phyloP scores from a whole-genome alignment of 306 rosid species.

The Ceratonia siliqua region DNA sequence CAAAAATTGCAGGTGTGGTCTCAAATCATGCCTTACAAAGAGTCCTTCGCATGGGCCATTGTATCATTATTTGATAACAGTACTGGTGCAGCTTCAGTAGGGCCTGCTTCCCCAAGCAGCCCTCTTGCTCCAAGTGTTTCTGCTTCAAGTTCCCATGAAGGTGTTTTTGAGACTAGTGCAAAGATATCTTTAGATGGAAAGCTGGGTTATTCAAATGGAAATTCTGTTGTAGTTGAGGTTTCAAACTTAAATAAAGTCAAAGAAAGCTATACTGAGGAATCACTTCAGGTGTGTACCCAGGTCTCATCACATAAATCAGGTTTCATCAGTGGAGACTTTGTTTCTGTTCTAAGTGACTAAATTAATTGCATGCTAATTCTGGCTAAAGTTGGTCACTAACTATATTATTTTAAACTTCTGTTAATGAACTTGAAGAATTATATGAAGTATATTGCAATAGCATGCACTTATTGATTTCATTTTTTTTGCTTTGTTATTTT shows the following conservation, averaged over 20 bases:
- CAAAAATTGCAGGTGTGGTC: constrained; percentile 99
- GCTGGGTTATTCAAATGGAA: constrained; percentile 80
- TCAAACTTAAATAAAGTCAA: constrained; percentile 88
- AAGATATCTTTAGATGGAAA: constrained; percentile 89
- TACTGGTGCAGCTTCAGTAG: constrained; percentile 90
- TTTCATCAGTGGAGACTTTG: constrained; percentile 8
- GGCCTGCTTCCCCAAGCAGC: constrained; percentile 99
- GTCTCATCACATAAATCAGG: neutral
- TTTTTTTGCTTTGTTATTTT: neutral
- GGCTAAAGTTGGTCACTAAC: constrained; percentile 4
- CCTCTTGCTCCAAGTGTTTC: constrained; percentile 95
- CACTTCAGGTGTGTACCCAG: constrained; percentile 71
- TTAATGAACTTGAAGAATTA: neutral
- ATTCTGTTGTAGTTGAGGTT: constrained; percentile 87
- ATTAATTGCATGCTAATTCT: constrained; percentile 13
- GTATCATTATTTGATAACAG: constrained; percentile 96
- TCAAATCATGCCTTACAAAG: constrained; percentile 98
- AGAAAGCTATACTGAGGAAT: constrained; percentile 95
- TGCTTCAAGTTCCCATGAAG: constrained; percentile 90
- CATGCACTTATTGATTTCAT: neutral
- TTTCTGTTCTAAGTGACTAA: constrained; percentile 13
- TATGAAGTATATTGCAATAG: neutral
- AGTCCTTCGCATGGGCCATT: constrained; percentile 94
- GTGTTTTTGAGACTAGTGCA: constrained; percentile 89
- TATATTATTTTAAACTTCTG: neutral